Conservation (phyloP, 352 stramenopile species). For the Globisporangium radiosum region DNA sequence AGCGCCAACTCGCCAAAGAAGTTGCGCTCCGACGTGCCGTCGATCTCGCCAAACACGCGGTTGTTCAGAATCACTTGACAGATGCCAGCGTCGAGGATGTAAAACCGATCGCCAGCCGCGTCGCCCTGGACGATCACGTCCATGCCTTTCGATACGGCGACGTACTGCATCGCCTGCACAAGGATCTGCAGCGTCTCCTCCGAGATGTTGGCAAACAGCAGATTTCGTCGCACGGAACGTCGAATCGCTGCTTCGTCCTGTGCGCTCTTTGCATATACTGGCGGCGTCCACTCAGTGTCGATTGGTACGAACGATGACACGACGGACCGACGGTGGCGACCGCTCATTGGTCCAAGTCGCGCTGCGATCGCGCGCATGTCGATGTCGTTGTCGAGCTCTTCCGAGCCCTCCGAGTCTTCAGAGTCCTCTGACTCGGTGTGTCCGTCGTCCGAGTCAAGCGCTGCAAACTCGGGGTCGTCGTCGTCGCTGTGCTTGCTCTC, state of each 20-base stretch:
- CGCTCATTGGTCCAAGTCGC: conserved; percentile 28
- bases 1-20: conserved; percentile 93
- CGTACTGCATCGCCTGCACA: conserved; percentile 68
- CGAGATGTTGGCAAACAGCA: conserved; percentile 62
- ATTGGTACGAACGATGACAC: conserved; percentile 48
- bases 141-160: conserved; percentile 28
- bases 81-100: conserved; percentile 86
- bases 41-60: conserved; percentile 49
- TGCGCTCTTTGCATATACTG: conserved; percentile 40
- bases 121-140: conserved; percentile 74
- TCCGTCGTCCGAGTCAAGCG: conserved; percentile 11
- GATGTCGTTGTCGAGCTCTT: conserved; percentile 23
- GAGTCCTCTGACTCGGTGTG: conserved; percentile 23
- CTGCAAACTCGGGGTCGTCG: conserved; percentile 21
- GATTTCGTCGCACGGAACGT: conserved; percentile 46
- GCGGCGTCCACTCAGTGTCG: conserved; percentile 46
- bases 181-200: conserved; percentile 62
- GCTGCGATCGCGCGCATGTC: conserved; percentile 36
- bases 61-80: conserved; percentile 64
- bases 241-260: conserved; percentile 50
- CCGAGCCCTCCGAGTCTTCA: conserved; percentile 6
- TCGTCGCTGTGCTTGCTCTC: conserved; percentile 11
- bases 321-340: conserved; percentile 38
- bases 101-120: conserved; percentile 78
- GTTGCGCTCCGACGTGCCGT: conserved; percentile 47